These are phyloP conservation scores for Scutellaria galericulata DNA, from an alignment of 257 asterid species.

Conservation along the genomic window DNA sequence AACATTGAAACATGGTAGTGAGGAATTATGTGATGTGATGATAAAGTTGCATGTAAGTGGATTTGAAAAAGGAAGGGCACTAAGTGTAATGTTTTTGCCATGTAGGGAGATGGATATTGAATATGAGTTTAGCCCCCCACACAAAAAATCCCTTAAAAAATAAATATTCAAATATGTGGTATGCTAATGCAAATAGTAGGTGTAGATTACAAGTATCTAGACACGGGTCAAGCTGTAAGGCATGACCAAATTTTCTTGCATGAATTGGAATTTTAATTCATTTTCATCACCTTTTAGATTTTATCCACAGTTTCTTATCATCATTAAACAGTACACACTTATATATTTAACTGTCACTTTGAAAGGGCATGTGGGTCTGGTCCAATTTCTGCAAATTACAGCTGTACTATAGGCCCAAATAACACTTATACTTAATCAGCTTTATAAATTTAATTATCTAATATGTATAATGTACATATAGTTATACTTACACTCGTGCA, in stretches of 20 bases:
- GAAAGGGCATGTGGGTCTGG: constrained; percentile 28
- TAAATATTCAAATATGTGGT: neutral
- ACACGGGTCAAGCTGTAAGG: constrained; percentile 21
- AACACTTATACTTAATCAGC: neutral
- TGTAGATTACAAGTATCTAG: constrained; percentile 19
- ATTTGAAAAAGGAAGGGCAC: neutral
- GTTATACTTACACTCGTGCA: too few species aligned
- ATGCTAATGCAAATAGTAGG: neutral
- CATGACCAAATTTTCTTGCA: constrained; percentile 8
- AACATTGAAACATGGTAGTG: too few species aligned
- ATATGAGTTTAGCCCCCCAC: neutral
- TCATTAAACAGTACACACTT: constrained; percentile 17
- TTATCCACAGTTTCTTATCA: constrained; percentile 13
- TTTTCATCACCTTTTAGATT: neutral
- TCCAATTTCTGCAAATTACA: constrained; percentile 23
- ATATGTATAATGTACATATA: too few species aligned
- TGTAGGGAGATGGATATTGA: neutral
- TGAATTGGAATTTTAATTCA: neutral
- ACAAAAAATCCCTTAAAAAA: neutral
- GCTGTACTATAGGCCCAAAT: constrained; percentile 36
- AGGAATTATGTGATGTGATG: neutral
- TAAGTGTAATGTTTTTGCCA: constrained; percentile 22
- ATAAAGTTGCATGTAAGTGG: neutral
- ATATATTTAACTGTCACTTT: neutral
- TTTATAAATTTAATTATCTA: too few species aligned